A percentile compares a stretch with the other conserved stretches of the same genome.
Conservation (phyloP, 306 rosid species). For the Cicer yamashitae region DNA sequence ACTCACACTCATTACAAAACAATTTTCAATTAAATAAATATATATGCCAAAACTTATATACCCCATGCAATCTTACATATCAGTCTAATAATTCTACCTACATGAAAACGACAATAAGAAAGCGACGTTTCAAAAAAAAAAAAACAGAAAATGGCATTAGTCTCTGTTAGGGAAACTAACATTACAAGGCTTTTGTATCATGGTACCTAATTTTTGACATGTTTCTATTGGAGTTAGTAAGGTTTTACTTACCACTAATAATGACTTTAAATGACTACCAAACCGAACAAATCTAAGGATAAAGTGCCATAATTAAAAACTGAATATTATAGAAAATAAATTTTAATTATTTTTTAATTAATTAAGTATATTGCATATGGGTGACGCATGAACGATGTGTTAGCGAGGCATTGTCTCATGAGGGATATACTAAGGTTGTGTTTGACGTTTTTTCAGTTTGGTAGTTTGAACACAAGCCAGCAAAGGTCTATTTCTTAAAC, state of each 20-base stretch:
- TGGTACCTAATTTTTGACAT: conserved; percentile 73
- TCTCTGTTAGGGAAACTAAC: conserved; percentile 78
- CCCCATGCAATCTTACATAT: conserved; percentile 50
- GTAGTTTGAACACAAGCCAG: conserved; percentile 37
- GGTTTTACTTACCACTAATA: conserved; percentile 62
- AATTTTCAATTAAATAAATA: not conserved
- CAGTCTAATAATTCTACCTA: conserved; percentile 48
- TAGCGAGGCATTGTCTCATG: conserved; percentile 5
- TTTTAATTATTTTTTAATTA: not conserved
- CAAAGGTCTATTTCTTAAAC: conserved; percentile 42
- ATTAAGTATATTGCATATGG: conserved; percentile 48
- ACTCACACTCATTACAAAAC: not conserved
- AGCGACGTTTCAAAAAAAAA: not conserved
- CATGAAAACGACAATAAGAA: conserved; percentile 55
- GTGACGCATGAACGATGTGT: conserved; percentile 61
- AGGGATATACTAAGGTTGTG: conserved; percentile 3
- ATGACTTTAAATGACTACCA: conserved; percentile 64
- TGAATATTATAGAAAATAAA: not conserved
- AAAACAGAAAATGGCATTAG: conserved; percentile 36
- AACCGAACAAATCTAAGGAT: conserved; percentile 47
- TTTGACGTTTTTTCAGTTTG: conserved; percentile 30
- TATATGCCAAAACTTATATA: conserved; percentile 37
- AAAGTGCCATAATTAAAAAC: conserved; percentile 1
- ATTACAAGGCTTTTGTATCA: conserved; percentile 55
- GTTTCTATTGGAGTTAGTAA: conserved; percentile 65